Percentiles rank a stretch among this genome's conserved stretches.
phyloP scores from a whole-genome alignment of 2,329 filamentous ascomycete genomes.

The Gremmenia infestans region DNA sequence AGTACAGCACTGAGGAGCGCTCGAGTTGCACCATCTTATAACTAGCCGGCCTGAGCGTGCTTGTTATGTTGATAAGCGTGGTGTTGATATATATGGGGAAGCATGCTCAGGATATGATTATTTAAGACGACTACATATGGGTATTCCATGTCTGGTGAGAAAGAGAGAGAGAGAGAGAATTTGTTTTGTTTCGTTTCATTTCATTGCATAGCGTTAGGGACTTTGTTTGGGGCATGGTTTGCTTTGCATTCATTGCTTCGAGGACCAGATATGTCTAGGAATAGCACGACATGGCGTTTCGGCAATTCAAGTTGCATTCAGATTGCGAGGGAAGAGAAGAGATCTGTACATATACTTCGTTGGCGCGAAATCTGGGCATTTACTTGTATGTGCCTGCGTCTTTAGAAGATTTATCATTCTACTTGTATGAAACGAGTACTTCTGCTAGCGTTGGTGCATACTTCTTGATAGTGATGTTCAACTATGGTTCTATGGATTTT shows the following conservation, averaged over 20 bases:
- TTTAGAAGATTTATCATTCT: too few relatives aligned
- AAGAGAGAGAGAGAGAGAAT: background rate
- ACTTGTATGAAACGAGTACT: too few relatives aligned
- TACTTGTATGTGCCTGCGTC: too few relatives aligned
- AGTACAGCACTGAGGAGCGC: background rate
- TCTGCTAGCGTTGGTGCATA: too few relatives aligned
- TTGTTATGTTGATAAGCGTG: background rate
- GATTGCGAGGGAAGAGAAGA: too few relatives aligned
- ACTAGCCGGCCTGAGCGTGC: background rate
- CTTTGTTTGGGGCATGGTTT: background rate
- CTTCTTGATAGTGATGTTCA: too few relatives aligned
- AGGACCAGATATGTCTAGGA: background rate
- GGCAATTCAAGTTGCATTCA: too few relatives aligned
- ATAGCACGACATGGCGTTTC: too few relatives aligned
- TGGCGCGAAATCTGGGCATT: too few relatives aligned
- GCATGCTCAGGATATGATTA: background rate
- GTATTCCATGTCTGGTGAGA: background rate
- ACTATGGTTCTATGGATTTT: too few relatives aligned
- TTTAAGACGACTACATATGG: background rate
- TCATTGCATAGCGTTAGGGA: background rate
- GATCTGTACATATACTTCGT: too few relatives aligned
- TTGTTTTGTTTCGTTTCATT: background rate
- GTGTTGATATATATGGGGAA: background rate
- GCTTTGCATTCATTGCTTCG: background rate
- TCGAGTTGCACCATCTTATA: background rate